Evolutionary conservation across 2,329 filamentous ascomycete genomes (phyloP).

Genomic region (Diaporthe capsici): DNA sequence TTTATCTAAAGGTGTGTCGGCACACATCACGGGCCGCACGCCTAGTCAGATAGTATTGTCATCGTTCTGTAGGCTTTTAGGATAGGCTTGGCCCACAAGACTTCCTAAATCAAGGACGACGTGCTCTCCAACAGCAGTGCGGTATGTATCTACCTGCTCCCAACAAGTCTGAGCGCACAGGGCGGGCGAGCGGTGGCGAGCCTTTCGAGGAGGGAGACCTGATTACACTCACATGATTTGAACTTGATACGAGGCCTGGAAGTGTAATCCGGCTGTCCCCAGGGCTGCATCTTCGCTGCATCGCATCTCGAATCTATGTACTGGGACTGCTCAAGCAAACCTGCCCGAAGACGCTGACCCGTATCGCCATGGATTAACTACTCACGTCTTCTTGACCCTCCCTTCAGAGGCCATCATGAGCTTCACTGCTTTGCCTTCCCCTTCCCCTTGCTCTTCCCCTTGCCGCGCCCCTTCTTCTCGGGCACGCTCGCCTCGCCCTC

Average conservation of each 20-base stretch:
- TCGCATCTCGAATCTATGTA: background rate
- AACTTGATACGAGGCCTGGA: background rate
- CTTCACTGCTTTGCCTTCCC: constrained; percentile 63
- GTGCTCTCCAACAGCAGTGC: background rate
- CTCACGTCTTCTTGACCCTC: background rate
- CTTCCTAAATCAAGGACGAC: too few relatives aligned
- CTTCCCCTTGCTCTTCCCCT: constrained; percentile 62
- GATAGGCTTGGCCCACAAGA: background rate
- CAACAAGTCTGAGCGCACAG: background rate
- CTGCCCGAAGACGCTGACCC: background rate
- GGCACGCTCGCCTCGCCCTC: constrained; percentile 80
- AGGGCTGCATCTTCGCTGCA: background rate
- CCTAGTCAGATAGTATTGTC: background rate
- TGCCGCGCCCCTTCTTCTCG: constrained; percentile 59
- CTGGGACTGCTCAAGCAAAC: background rate
- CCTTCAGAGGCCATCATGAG: background rate
- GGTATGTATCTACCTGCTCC: background rate
- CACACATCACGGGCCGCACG: background rate
- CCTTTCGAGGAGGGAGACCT: too few relatives aligned
- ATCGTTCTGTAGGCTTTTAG: background rate
- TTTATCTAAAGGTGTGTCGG: background rate
- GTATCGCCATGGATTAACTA: background rate
- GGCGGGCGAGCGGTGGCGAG: background rate
- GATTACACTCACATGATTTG: background rate
- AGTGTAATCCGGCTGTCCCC: background rate